Percentiles rank a stretch among this genome's conserved stretches.
Evolutionary conservation across 2,329 filamentous ascomycete species (phyloP).

Genomic region (Monascus ruber): DNA sequence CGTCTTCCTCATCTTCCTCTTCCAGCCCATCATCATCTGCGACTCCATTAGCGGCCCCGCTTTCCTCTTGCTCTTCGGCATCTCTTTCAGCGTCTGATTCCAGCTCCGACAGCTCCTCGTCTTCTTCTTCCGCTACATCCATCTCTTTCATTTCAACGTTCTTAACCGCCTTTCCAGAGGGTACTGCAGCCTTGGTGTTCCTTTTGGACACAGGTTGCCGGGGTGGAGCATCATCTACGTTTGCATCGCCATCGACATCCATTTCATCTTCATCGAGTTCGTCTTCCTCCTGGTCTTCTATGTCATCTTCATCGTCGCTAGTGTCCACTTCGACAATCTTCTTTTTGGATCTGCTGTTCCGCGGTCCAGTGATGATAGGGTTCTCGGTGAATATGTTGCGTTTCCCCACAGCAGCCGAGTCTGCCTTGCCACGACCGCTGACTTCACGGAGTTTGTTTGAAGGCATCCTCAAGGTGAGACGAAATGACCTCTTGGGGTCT

Average conservation of each 20-base stretch:
- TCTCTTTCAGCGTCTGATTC: constrained; percentile 37
- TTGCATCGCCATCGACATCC: neutral
- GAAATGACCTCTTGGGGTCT: constrained; percentile 31
- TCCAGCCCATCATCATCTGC: constrained; percentile 12
- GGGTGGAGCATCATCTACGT: neutral
- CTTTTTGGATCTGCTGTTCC: constrained; percentile 34
- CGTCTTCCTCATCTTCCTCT: constrained; percentile 22
- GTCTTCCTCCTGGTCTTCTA: constrained; percentile 22
- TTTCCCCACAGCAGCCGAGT: constrained; percentile 10
- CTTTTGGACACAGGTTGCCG: neutral
- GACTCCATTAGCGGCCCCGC: constrained; percentile 17
- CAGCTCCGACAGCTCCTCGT: constrained; percentile 35
- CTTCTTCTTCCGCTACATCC: constrained; percentile 41
- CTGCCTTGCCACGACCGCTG: constrained; percentile 16
- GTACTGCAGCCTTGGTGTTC: neutral
- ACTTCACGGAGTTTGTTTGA: constrained; percentile 39
- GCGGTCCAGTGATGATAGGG: constrained; percentile 34
- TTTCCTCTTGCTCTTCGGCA: constrained; percentile 40
- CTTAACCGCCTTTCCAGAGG: neutral
- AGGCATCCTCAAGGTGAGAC: constrained; percentile 39
- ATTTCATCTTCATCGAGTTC: constrained; percentile 26
- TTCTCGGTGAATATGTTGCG: constrained; percentile 37
- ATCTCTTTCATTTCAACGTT: neutral
- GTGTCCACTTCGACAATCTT: constrained; percentile 35
- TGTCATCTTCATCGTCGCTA: constrained; percentile 39